phyloP scores from a whole-genome alignment of 1,284 basidiomycete genomes.

The Porodaedalea pini region DNA sequence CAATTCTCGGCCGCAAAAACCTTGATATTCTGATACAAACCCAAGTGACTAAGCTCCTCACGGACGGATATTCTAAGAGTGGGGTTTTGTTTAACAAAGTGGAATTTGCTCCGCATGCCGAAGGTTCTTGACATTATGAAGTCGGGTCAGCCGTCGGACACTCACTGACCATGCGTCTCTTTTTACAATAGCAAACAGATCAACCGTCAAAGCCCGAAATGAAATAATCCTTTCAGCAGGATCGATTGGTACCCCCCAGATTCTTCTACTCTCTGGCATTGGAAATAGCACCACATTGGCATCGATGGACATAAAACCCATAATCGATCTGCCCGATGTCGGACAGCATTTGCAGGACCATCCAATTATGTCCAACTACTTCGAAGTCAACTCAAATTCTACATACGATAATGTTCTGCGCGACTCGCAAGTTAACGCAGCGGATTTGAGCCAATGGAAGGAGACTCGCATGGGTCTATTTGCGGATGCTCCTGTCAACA shows the following conservation, averaged over 20 bases:
- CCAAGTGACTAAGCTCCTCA: conserved; percentile 21
- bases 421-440: conserved; percentile 21
- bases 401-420: conserved; percentile 24
- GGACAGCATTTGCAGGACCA: conserved; percentile 40
- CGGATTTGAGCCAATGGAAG: conserved; percentile 24
- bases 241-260: conserved; percentile 26
- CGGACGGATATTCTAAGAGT: conserved; percentile 22
- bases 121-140: conserved; percentile 20
- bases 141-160: not conserved
- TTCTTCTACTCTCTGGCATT: conserved; percentile 30
- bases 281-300: conserved; percentile 23
- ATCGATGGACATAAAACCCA: conserved; percentile 19
- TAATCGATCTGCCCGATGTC: conserved; percentile 30
- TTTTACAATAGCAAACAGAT: conserved; percentile 14
- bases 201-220: conserved; percentile 23
- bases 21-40: conserved; percentile 26
- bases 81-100: conserved; percentile 33
- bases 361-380: conserved; percentile 24
- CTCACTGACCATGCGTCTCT: not conserved
- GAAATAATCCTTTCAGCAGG: conserved; percentile 32
- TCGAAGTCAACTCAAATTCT: conserved; percentile 21
- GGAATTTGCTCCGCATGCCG: conserved; percentile 28
- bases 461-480: conserved; percentile 22
- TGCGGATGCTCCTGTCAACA: conserved; percentile 22
- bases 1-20: conserved; percentile 25